Percentiles rank a stretch among this genome's conserved stretches.
Evolutionary conservation across 768 basidiomycete genomes (phyloP).

Genomic region (Mycena leptocephala): DNA sequence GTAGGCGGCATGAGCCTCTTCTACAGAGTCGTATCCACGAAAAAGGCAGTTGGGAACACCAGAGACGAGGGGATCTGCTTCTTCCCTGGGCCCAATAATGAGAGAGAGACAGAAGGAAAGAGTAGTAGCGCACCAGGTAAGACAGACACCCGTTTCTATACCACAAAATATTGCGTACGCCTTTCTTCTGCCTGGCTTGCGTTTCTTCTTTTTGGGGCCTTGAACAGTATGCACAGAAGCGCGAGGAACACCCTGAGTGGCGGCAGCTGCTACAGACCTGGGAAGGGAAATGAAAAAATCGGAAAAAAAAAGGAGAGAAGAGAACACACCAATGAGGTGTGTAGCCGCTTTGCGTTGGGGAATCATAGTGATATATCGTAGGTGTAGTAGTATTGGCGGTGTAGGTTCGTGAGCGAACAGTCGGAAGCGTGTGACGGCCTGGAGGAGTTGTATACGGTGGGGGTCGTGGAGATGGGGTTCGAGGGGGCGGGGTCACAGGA

Average conservation of each 20-base stretch:
- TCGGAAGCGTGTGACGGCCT: too few relatives aligned
- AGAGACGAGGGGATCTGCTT: background rate
- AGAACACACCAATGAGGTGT: background rate
- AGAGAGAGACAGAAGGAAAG: too few relatives aligned
- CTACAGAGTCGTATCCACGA: background rate
- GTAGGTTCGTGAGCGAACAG: background rate
- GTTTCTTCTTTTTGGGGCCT: background rate
- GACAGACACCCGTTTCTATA: background rate
- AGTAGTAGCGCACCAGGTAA: too few relatives aligned
- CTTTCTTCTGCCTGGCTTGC: too few relatives aligned
- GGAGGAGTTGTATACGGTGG: too few relatives aligned
- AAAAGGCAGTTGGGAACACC: background rate
- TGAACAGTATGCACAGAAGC: background rate
- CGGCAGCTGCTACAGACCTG: background rate
- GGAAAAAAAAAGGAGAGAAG: background rate
- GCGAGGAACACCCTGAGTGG: background rate
- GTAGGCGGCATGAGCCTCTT: background rate
- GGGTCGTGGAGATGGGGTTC: too few relatives aligned
- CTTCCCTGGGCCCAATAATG: background rate
- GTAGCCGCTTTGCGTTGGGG: background rate
- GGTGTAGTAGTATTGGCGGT: background rate
- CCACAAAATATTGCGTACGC: background rate
- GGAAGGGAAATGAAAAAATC: background rate
- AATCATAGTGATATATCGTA: background rate
- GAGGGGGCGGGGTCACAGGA: too few relatives aligned